Base-by-base conservation (phyloP, 2,329 filamentous ascomycete species). In the Colletotrichum musae region DNA sequence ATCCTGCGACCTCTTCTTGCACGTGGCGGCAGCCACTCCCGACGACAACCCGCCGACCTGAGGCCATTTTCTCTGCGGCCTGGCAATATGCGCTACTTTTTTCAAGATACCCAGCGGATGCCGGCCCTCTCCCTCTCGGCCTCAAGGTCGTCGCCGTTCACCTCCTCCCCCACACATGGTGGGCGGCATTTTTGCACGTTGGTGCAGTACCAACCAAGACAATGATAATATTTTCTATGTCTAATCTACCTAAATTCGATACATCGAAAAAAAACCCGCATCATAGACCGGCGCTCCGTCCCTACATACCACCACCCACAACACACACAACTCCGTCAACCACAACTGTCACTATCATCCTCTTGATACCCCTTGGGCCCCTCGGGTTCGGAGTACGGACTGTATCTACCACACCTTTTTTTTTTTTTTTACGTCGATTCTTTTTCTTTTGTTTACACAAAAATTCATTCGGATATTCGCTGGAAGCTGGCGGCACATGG, bases 151-250 rank as follows among this genome's bases (percentile, higher is more conserved):
- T 60, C 39, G 54, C 62, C 61, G 43, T 65, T 51, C 62, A 45
- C 50, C 24, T 36, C 12, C 50, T 26, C 26, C 32, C 51, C 5
- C 54, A 60, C 39, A 52, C 36, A 7, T 1, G 24, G 60, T 45
- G 66, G 39, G 28, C 48, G 54, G 66, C 61, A 28, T 52, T 63
- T 64, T 64, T 47, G 62, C 62, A 52, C 66, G 18, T 21, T 10
- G n/a, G 66, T 69, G 66, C 66, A 60, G n/a, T 62, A 36, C 50
- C 58, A 52, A 45, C 26, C 61, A 51, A 62, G 63, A 65, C 68
- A 58, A 70, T 70, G 64, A 70, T 70, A 70, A 70, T 70, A 60
- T 70, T 68, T 70, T 68, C 68, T 62, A 58, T 58, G 52, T 68
- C 68, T 68, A 70, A 70, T 70, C 39, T 48, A 63, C 48, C 58